Base-by-base conservation (phyloP, 2,329 filamentous ascomycete genomes). In the Aspergillus sp. region DNA sequence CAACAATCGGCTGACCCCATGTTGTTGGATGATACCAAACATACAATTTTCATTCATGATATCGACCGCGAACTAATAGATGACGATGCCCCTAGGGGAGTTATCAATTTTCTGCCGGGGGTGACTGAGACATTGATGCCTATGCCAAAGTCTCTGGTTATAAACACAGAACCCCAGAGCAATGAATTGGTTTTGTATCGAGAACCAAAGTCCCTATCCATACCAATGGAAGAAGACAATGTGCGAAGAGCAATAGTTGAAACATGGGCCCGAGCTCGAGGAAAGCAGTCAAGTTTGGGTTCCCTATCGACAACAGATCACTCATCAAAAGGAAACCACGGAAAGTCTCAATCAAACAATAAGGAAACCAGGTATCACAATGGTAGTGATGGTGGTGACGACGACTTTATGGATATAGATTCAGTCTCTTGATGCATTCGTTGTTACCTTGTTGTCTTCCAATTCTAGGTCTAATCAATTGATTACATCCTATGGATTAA, bases 21-120 rank as follows among this genome's bases (percentile, higher is more conserved):
- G 91, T 78, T 85, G 48, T 65, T 97, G 50, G 90, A 97, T 69
- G 84, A 95, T 68, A 84, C 86, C 30, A 86, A 86, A 59, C 77
- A 94, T 71, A 87, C 85, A 61, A 81, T 96, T 50, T 96, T 93
- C 74, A 89, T 98, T 57, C 84, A 90, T 73, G 83, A 94, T 67
- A 75, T 98, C 7, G 89, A 94, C 62, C 85, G 85, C 57, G 91
- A 97, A 69, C 78, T 97, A 41, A 83, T 84, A 9, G 81, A 84
- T 53, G 72, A 77, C 29, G 80, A 85, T 50, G 71, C 75, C 42
- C 73, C 79, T 38, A 75, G 81, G 47, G 69, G 73, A 43, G 74
- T 77, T 54, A 77, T 94, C 41, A 76, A 90, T 61, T 89, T 96
- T 71, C 77, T 94, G 0, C 83, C 88, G 0, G 87, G 94, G 62